Conservation (phyloP, 306 rosid species). For the Pueraria montana region DNA sequence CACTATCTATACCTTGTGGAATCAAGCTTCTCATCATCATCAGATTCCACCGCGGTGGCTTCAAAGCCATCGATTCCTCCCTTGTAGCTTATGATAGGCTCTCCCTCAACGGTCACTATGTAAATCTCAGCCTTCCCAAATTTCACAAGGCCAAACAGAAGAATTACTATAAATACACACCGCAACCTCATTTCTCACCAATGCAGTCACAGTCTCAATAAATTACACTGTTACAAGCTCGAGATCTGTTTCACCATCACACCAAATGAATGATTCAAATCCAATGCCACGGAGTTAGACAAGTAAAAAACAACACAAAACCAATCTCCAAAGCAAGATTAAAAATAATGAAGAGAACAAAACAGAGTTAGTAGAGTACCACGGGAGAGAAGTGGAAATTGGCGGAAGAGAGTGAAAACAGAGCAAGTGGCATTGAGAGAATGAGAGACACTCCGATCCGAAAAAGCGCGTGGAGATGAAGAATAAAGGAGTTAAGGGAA, state of each 20-base stretch:
- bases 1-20: slow-evolving; percentile 65
- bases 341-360: too few species aligned
- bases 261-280: background rate
- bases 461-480: too few species aligned
- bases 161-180: slow-evolving; percentile 51
- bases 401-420: slow-evolving; percentile 17
- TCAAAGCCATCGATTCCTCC: slow-evolving; percentile 75
- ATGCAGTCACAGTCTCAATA: slow-evolving; percentile 48
- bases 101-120: slow-evolving; percentile 90
- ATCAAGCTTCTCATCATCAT: slow-evolving; percentile 51
- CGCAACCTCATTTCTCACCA: slow-evolving; percentile 60
- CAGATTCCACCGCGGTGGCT: slow-evolving; percentile 59
- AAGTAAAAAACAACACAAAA: background rate
- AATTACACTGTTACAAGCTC: background rate
- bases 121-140: slow-evolving; percentile 79
- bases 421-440: slow-evolving; percentile 32
- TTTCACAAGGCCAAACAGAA: slow-evolving; percentile 50
- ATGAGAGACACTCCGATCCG: slow-evolving; percentile 26
- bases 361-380: too few species aligned
- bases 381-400: background rate
- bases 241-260: slow-evolving; percentile 51
- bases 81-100: slow-evolving; percentile 84
- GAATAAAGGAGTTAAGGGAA: slow-evolving; percentile 48
- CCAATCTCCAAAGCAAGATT: too few species aligned
- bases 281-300: background rate